phyloP scores from a whole-genome alignment of 345 rosid genomes.

The Firmiana major region DNA sequence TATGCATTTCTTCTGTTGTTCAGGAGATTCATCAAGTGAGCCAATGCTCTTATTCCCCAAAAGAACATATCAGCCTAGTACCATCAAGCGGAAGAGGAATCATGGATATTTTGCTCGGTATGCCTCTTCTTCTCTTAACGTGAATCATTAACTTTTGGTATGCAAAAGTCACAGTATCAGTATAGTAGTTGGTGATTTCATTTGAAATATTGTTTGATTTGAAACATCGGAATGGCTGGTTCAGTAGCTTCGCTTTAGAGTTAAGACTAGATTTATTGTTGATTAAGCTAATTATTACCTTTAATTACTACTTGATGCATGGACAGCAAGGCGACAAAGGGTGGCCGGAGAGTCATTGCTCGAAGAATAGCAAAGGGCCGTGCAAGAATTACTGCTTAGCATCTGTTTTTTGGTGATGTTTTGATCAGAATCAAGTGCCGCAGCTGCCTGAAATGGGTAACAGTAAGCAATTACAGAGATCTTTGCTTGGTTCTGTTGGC shows the following conservation, averaged over 20 bases:
- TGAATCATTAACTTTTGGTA: neutral
- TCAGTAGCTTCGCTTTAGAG: neutral
- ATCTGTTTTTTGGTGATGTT: neutral
- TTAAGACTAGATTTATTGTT: neutral
- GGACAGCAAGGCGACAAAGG: constrained; percentile 93
- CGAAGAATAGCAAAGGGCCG: constrained; percentile 97
- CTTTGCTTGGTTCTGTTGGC: neutral
- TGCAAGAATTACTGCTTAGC: constrained; percentile 76
- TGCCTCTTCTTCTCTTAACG: constrained; percentile 9
- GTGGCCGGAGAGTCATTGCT: constrained; percentile 94
- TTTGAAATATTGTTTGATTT: neutral
- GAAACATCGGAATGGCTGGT: neutral
- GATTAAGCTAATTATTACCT: neutral
- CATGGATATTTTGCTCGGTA: constrained; percentile 96
- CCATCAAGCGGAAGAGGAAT: constrained; percentile 74
- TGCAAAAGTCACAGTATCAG: neutral
- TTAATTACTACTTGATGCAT: constrained; percentile 15
- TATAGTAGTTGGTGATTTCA: neutral
- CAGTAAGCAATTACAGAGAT: neutral
- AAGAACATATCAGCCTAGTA: constrained; percentile 90
- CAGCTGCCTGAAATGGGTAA: constrained; percentile 6
- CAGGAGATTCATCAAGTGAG: constrained; percentile 66
- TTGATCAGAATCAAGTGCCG: constrained; percentile 4
- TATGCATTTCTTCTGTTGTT: constrained; percentile 17
- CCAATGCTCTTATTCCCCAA: constrained; percentile 74